Evolutionary conservation across 139 green algal genomes (phyloP).

Genomic region (Tetradesmus lagerheimii): DNA sequence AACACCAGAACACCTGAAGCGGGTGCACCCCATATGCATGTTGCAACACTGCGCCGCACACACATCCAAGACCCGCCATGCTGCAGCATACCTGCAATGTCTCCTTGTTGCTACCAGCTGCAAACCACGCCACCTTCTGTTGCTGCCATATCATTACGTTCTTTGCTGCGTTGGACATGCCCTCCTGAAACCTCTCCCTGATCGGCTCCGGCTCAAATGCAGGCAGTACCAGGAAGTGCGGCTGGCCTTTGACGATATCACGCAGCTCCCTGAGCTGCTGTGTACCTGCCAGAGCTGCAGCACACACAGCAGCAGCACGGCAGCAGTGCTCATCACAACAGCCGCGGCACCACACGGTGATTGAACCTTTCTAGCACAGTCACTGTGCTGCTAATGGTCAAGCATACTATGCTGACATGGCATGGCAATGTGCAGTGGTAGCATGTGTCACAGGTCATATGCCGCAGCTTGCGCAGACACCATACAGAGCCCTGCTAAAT

Average conservation of each 20-base stretch:
- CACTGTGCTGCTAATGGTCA: too few relatives aligned
- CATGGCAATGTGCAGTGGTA: too few relatives aligned
- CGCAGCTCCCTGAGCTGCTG: neutral
- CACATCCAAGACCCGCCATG: too few relatives aligned
- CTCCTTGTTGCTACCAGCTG: neutral
- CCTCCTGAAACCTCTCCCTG: neutral
- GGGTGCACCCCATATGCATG: too few relatives aligned
- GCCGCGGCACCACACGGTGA: too few relatives aligned
- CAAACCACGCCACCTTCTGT: constrained; percentile 3
- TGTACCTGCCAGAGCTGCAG: neutral
- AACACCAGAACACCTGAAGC: too few relatives aligned
- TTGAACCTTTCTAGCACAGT: too few relatives aligned
- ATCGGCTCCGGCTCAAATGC: neutral
- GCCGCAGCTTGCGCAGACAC: too few relatives aligned
- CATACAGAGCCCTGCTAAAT: too few relatives aligned
- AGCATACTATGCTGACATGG: too few relatives aligned
- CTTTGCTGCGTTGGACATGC: neutral
- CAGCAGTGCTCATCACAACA: too few relatives aligned
- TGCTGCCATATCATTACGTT: neutral
- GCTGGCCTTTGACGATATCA: neutral
- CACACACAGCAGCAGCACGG: neutral
- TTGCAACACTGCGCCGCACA: neutral
- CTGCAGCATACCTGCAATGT: neutral
- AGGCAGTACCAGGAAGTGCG: neutral
- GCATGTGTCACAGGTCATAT: too few relatives aligned